Conservation (phyloP, 2,329 filamentous ascomycete species). For the Sporothrix euskadiensis region DNA sequence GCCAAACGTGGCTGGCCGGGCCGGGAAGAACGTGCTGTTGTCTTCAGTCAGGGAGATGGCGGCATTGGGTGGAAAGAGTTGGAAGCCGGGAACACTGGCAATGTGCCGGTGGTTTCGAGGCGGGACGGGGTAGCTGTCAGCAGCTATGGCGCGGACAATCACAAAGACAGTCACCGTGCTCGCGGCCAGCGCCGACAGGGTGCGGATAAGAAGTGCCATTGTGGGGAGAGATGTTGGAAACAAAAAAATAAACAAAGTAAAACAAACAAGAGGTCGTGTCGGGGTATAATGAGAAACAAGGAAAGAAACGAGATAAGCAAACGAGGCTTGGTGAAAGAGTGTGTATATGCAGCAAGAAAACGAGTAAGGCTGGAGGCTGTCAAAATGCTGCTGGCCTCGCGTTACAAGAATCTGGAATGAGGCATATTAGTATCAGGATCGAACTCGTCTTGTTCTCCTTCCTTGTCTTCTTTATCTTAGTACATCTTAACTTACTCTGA, state of each 20-base stretch:
- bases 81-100: constrained; percentile 50
- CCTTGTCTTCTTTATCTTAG: neutral
- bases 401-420: neutral
- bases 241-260: neutral
- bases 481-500: neutral
- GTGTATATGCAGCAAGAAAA: neutral
- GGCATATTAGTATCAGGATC: neutral
- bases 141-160: constrained; percentile 11
- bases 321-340: neutral
- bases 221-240: neutral
- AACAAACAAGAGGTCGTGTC: neutral
- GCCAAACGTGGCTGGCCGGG: constrained; percentile 90
- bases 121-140: constrained; percentile 8
- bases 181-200: constrained; percentile 24
- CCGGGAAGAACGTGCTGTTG: constrained; percentile 95
- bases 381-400: neutral
- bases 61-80: constrained; percentile 90
- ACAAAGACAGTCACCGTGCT: constrained; percentile 25
- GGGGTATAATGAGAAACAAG: neutral
- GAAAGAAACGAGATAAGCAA: neutral
- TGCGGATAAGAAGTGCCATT: constrained; percentile 25
- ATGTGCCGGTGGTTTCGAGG: neutral
- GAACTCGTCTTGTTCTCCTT: neutral
- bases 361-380: neutral
- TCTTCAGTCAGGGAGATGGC: constrained; percentile 96